phyloP scores from a whole-genome alignment of 495 filamentous ascomycete genomes.

The Pseudevernia furfuracea region DNA sequence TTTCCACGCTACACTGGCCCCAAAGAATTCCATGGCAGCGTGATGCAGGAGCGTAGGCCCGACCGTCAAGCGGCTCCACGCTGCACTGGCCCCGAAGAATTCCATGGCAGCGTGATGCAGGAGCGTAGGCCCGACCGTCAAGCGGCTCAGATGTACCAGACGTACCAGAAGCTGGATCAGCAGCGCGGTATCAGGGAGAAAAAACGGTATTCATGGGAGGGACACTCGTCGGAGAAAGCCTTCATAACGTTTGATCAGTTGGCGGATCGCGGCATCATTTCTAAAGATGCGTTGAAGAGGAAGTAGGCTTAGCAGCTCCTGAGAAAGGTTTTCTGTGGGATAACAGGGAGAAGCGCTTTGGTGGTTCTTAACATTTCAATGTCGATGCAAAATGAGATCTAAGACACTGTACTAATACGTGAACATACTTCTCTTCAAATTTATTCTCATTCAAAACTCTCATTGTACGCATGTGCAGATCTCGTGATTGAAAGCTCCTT shows the following conservation, averaged over 20 bases:
- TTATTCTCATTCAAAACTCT: too few relatives aligned
- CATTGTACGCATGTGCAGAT: too few relatives aligned
- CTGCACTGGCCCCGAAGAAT: neutral
- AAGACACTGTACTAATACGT: too few relatives aligned
- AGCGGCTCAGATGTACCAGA: neutral
- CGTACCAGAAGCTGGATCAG: neutral
- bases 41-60: neutral
- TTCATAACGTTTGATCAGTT: neutral
- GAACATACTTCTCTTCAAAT: too few relatives aligned
- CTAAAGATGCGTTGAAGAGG: conserved; percentile 1
- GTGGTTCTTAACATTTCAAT: neutral
- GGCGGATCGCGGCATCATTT: neutral
- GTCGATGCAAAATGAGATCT: neutral
- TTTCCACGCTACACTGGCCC: too few relatives aligned
- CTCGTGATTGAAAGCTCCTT: too few relatives aligned
- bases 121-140: neutral
- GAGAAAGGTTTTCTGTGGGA: neutral
- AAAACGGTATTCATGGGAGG: conserved; percentile 6
- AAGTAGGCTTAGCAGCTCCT: neutral
- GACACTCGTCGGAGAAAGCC: neutral
- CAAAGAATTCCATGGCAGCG: neutral
- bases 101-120: neutral
- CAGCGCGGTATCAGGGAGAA: neutral
- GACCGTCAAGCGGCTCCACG: neutral
- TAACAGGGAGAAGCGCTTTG: neutral